A percentile compares a stretch with the other conserved stretches of the same genome.
phyloP scores from a whole-genome alignment of 768 basidiomycete genomes.

The Postia placenta region DNA sequence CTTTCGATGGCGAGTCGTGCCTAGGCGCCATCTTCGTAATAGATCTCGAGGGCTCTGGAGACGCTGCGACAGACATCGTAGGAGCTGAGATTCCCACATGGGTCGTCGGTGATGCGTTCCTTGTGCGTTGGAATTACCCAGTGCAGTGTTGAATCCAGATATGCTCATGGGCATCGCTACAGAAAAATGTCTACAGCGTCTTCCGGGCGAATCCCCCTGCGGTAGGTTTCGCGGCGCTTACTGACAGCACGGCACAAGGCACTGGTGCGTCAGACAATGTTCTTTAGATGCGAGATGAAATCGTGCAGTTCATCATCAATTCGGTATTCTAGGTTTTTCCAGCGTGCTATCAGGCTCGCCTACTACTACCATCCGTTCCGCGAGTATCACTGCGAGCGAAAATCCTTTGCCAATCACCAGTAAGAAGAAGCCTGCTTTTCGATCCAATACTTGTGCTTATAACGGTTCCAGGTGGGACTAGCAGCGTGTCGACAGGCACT shows the following conservation, averaged over 20 bases:
- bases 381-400: no score
- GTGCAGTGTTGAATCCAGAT: no score
- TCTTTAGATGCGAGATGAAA: no score
- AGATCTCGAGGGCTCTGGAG: conserved; percentile 40
- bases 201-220: conserved; percentile 41
- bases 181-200: conserved; percentile 55
- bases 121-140: conserved; percentile 45
- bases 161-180: conserved; percentile 3
- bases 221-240: conserved; percentile 45
- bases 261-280: conserved; percentile 18
- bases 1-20: conserved; percentile 40
- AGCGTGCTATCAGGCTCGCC: no score
- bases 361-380: no score
- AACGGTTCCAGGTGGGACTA: no score
- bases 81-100: conserved; percentile 26
- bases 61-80: conserved; percentile 30
- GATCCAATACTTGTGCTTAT: no score
- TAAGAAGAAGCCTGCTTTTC: no score
- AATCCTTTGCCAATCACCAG: no score
- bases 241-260: conserved; percentile 24
- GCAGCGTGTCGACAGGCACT: no score
- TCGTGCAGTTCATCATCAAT: no score
- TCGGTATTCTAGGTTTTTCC: no score
- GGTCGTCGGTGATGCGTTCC: conserved; percentile 47
- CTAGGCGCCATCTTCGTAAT: conserved; percentile 71